Evolutionary conservation across 2,329 filamentous ascomycete genomes (phyloP), one percentile per base, ranked within the genome.

Genomic region (Stemphylium lycopersici): DNA sequence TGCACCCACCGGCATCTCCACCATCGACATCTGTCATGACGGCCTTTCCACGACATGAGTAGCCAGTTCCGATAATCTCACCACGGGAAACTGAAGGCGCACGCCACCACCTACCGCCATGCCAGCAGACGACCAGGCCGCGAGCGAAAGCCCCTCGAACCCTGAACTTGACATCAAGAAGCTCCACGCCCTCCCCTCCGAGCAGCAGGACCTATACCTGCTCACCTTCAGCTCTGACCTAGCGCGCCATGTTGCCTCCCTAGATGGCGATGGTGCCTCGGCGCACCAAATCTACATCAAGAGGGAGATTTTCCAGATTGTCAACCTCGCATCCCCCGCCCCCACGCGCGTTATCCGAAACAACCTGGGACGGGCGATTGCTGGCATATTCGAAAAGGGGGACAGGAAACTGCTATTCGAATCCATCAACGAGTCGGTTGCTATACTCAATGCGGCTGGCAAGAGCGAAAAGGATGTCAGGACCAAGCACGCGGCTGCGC

Each of bases 141-240:
- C 79, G 76, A 62, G 67, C 67, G 61, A 65, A 40, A 59, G 56
- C 52, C 76, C 80, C 56, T 69, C 78, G 52, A 88, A 85, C 70
- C 88, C 88, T 45, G 90, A 96, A 80, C 90, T 99, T 74, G 93
- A 99, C 73, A 79, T 96, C 65, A 80, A 87, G 68, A 96, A 96
- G 82, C 87, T 99, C 42, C 89, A 96, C 76, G 84, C 90, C 47
- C 85, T 98, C 41, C 91, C 93, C 38, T 87, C 90, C 48, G 95
- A 99, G 78, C 95, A 99, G 76, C 95, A 99, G 77, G 93, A 97
- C 69, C 85, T 99, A 11, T 96, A 95, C 76, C 84, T 99, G 59
- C 83, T 99, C 56, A 96, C 88, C 22, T 97, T 96, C 72, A 89
- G 93, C 32, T 89, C 92, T 24, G 86, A 89, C 56, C 83, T 99